Base-by-base conservation (phyloP, 2,329 filamentous ascomycete genomes). In the Colletotrichum echinochloae region DNA sequence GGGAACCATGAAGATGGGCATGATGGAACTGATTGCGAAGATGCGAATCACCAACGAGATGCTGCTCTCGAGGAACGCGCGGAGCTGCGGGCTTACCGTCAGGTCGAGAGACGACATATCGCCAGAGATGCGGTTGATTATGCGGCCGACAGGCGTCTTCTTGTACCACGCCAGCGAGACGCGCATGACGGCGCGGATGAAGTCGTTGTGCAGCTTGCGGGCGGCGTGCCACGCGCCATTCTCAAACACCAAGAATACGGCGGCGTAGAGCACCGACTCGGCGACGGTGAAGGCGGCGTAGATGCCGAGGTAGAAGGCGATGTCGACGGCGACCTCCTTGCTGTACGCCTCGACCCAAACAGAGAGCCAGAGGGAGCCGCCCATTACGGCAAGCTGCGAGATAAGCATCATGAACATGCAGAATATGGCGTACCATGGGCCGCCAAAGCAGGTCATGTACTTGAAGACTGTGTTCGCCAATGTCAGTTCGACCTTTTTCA, bases 91-190 rank as follows among this genome's bases (percentile, higher is more conserved):
- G 26, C 83, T 81, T 8, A 89, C 77, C 1, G 78, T 74, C 9
- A 81, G 83, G 73, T 89, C 88, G 61, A 89, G 82, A 0, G 87
- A 87, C n/a, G 83, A 81, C 76, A 88, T 88, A 70, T 89, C 87
- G 44, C 87, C 85, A 1, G 86, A 85, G 72, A 89, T 87, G 16
- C 88, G 84, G 74, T 88, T 88, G 65, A 86, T 82, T 65, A 87
- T 83, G 49, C 87, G 83, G 16, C 87, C 85, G 20, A 86, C 82
- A 0, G 87, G 84, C 1, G 87, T 82, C 56, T 84, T 77, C 75
- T 88, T 87, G 74, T 87, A 89, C 87, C 87, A 90, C 5, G 85
- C 83, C 12, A 89, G 79, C 1, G 88, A 85, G 4, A 87, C 88
- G 30, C 81, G 80, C 79, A 90, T 81, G 23, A 89, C 80, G 23